A percentile compares a stretch with the other conserved stretches of the same genome.
These are phyloP conservation scores for Poa annua DNA, from an alignment of 176 grass and related monocot genomes.

Conservation along the genomic window DNA sequence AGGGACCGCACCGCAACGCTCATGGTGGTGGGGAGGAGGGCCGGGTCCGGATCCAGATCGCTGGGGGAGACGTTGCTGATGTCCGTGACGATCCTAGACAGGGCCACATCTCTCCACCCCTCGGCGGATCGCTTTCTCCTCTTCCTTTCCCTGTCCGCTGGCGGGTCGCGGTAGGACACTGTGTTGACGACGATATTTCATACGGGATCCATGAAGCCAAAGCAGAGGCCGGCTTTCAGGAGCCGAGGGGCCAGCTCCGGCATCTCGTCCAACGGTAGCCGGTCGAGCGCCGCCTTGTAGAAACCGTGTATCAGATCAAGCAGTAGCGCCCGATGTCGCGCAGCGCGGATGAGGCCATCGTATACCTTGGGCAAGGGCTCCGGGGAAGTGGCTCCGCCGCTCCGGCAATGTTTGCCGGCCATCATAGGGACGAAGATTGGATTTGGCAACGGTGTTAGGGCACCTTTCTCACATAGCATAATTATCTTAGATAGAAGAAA, in stretches of 20 bases:
- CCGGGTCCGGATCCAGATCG: neutral
- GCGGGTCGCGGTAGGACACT: neutral
- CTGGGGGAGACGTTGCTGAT: neutral
- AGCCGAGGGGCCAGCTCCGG: neutral
- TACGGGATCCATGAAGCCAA: neutral
- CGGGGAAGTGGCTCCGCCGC: no score
- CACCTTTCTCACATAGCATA: no score
- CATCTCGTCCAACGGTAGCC: neutral
- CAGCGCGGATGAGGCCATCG: no score
- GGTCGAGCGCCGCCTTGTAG: neutral
- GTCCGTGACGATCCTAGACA: neutral
- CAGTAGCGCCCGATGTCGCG: no score
- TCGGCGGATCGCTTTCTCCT: no score
- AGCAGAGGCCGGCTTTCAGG: neutral
- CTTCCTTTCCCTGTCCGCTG: neutral
- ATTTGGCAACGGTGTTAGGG: no score
- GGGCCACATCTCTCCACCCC: neutral
- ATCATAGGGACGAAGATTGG: no score
- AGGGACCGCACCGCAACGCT: neutral
- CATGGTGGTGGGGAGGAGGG: no score
- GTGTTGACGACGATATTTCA: neutral
- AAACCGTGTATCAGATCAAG: neutral
- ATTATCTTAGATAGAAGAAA: no score
- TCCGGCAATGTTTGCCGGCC: no score
- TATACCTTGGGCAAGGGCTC: no score